Percentiles rank a stretch among this genome's conserved stretches.
Evolutionary conservation across 2,329 filamentous ascomycete species (phyloP).

Genomic region (Fusarium humuli): DNA sequence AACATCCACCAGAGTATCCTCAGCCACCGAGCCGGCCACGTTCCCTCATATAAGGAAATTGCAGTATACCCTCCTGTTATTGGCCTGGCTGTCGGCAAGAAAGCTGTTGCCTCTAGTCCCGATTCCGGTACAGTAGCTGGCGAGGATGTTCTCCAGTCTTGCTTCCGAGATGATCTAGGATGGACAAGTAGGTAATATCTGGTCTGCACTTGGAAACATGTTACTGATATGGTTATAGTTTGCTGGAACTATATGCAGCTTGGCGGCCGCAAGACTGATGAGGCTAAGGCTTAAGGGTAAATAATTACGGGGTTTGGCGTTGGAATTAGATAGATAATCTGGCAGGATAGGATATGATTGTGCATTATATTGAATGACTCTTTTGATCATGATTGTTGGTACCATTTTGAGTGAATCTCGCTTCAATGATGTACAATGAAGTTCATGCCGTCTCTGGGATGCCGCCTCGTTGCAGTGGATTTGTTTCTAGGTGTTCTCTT

Average conservation of each 20-base stretch:
- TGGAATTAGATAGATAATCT: conserved; percentile 12
- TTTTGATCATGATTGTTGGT: not conserved
- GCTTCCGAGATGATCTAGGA: conserved; percentile 77
- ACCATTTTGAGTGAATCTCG: not conserved
- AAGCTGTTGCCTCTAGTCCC: conserved; percentile 72
- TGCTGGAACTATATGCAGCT: conserved; percentile 67
- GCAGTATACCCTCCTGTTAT: conserved; percentile 73
- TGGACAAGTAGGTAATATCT: conserved; percentile 65
- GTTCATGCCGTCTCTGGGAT: too few species aligned
- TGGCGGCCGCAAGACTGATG: conserved; percentile 49
- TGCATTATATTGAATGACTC: not conserved
- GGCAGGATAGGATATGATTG: not conserved
- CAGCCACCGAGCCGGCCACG: conserved; percentile 52
- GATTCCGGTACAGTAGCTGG: conserved; percentile 68
- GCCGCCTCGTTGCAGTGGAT: too few species aligned
- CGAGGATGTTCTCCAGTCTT: conserved; percentile 70
- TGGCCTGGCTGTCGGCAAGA: conserved; percentile 76
- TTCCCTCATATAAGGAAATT: conserved; percentile 62
- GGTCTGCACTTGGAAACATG: too few species aligned
- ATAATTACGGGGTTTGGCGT: conserved; percentile 33
- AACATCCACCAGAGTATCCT: conserved; percentile 76
- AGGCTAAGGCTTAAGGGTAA: conserved; percentile 40
- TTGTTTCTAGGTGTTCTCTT: too few species aligned
- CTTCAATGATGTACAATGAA: not conserved
- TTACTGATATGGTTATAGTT: conserved; percentile 55